These are phyloP conservation scores for Cydonia oblonga DNA, from an alignment of 331 rosid species.

Conservation along the genomic window DNA sequence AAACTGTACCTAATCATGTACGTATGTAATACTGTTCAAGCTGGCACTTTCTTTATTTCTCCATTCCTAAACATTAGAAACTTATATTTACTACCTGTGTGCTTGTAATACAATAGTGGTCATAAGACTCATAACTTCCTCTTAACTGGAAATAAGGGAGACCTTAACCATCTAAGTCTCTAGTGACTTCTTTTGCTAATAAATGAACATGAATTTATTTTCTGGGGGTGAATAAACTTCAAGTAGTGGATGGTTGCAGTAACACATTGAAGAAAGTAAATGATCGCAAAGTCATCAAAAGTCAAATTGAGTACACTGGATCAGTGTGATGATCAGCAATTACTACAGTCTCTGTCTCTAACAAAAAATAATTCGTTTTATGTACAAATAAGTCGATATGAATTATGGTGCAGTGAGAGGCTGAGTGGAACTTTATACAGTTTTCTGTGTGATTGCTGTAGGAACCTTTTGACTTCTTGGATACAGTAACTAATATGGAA, in stretches of 20 bases:
- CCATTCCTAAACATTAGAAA: not conserved
- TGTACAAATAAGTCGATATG: not conserved
- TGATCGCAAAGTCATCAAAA: not conserved
- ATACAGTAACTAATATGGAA: not conserved
- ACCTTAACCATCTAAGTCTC: not conserved
- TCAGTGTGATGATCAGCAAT: not conserved
- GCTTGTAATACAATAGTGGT: not conserved
- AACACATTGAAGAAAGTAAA: not conserved
- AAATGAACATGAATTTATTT: not conserved
- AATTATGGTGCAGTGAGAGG: not conserved
- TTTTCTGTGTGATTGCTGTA: not conserved
- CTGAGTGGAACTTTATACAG: not conserved
- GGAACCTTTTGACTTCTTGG: not conserved
- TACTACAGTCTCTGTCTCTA: not conserved
- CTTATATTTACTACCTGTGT: not conserved
- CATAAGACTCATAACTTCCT: not conserved
- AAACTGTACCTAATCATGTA: not conserved
- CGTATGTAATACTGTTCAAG: not conserved
- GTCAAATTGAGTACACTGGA: not conserved
- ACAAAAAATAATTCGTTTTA: not conserved
- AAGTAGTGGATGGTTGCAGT: not conserved
- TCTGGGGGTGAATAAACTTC: not conserved
- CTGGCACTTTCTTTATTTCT: not conserved
- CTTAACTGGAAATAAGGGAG: not conserved
- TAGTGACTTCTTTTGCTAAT: not conserved